Evolutionary conservation across 495 filamentous ascomycete genomes (phyloP).

Genomic region (Penicillium ochrochloron): DNA sequence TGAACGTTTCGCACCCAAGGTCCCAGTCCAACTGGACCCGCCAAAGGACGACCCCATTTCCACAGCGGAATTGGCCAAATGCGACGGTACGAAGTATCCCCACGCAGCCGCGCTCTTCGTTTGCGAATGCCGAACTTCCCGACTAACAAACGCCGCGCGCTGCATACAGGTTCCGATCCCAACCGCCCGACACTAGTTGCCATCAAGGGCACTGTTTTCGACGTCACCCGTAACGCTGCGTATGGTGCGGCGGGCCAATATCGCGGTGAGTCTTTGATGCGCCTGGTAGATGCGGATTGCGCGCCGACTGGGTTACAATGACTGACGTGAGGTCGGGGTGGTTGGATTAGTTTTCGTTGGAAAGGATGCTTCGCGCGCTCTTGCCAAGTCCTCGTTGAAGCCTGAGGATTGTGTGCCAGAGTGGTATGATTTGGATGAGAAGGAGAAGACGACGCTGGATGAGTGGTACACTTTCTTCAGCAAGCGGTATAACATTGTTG

Average conservation of each 20-base stretch:
- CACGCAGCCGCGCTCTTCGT: constrained; percentile 2
- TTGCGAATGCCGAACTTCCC: neutral
- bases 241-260: constrained; percentile 87
- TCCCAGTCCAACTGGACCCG: constrained; percentile 76
- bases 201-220: constrained; percentile 95
- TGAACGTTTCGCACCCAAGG: constrained; percentile 81
- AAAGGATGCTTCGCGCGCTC: constrained; percentile 88
- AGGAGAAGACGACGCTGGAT: constrained; percentile 79
- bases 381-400: constrained; percentile 86
- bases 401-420: constrained; percentile 80
- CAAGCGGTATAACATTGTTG: constrained; percentile 93
- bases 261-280: constrained; percentile 61
- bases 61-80: constrained; percentile 72
- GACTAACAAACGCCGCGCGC: neutral
- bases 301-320: constrained; percentile 1
- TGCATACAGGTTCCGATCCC: constrained; percentile 56
- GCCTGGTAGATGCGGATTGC: neutral
- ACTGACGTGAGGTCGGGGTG: constrained; percentile 19
- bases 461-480: constrained; percentile 97
- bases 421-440: constrained; percentile 84
- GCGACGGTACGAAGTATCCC: constrained; percentile 65
- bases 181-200: constrained; percentile 84
- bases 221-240: constrained; percentile 83
- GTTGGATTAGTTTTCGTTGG: constrained; percentile 79
- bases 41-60: constrained; percentile 88